These are phyloP conservation scores for Brassica napus DNA, from an alignment of 345 rosid genomes.

Conservation along the genomic window DNA sequence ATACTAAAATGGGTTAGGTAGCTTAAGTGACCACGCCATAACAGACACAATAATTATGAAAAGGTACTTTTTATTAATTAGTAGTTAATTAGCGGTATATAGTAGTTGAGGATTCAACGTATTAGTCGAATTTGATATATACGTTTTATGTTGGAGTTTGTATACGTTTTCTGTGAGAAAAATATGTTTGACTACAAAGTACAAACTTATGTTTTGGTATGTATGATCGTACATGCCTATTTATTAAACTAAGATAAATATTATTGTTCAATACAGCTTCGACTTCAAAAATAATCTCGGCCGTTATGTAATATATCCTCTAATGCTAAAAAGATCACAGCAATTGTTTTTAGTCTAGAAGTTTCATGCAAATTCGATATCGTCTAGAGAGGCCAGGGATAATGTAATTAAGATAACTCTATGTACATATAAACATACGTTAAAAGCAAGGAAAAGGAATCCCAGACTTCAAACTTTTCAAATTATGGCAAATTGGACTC, in stretches of 20 bases:
- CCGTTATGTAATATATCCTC: background rate
- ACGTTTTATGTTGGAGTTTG: background rate
- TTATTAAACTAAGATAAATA: background rate
- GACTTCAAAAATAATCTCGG: background rate
- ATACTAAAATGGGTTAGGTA: conserved; percentile 36
- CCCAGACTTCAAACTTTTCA: background rate
- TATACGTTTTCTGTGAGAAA: background rate
- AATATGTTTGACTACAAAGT: background rate
- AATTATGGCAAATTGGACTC: background rate
- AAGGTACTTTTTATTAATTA: background rate
- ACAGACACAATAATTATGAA: conserved; percentile 33
- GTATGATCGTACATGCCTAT: background rate
- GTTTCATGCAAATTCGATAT: background rate
- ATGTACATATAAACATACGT: background rate
- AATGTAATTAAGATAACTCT: background rate
- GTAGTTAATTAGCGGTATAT: background rate
- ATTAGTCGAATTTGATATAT: background rate
- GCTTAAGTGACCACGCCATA: conserved; percentile 37
- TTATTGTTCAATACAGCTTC: background rate
- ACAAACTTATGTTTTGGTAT: background rate
- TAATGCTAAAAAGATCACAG: background rate
- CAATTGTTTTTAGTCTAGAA: background rate
- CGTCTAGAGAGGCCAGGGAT: background rate
- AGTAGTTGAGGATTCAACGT: background rate
- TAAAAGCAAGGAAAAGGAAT: background rate